phyloP scores from a whole-genome alignment of 139 green algal species.

The Dunaliella primolecta region DNA sequence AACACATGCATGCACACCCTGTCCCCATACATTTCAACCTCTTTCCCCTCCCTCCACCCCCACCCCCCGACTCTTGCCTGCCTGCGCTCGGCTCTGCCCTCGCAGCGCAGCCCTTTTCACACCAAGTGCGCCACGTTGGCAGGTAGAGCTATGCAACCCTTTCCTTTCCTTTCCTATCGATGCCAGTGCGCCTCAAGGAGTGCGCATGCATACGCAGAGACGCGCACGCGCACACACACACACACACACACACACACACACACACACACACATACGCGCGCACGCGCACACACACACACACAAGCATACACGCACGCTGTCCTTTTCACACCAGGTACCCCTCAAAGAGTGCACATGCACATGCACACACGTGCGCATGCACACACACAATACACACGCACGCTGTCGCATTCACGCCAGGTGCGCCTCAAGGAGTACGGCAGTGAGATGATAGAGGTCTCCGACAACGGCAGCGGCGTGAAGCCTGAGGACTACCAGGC shows the following conservation, averaged over 20 bases:
- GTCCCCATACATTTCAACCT: too few relatives aligned
- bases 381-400: not conserved
- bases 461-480: conserved; percentile 91
- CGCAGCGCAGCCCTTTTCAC: too few relatives aligned
- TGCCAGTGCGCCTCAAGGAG: too few relatives aligned
- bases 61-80: too few relatives aligned
- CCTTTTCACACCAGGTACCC: too few relatives aligned
- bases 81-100: too few relatives aligned
- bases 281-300: not conserved
- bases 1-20: too few relatives aligned
- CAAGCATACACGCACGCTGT: not conserved
- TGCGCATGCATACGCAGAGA: not conserved
- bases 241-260: not conserved
- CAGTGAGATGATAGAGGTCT: conserved; percentile 85
- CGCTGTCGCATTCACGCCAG: conserved; percentile 30
- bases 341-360: too few relatives aligned
- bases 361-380: not conserved
- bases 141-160: too few relatives aligned
- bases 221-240: not conserved
- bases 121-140: too few relatives aligned
- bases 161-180: too few relatives aligned
- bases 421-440: conserved; percentile 86
- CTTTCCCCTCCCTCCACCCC: too few relatives aligned
- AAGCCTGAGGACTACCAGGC: conserved; percentile 58
- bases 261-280: not conserved